phyloP scores from a whole-genome alignment of 2,329 filamentous ascomycete species.

The Fusarium duplospermum region DNA sequence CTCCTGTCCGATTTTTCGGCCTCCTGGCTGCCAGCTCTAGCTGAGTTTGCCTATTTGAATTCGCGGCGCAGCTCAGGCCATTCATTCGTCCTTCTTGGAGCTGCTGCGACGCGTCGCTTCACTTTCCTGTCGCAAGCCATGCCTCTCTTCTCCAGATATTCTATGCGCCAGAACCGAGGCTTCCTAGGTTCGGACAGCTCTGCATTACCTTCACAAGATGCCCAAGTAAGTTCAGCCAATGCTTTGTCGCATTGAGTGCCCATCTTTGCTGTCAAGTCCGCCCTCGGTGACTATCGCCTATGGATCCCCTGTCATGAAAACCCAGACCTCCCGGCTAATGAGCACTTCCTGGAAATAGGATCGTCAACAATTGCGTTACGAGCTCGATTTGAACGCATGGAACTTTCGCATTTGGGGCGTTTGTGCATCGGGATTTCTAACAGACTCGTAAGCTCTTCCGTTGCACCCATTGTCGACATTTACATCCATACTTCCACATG shows the following conservation, averaged over 20 bases:
- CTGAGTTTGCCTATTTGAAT: slow-evolving; percentile 13
- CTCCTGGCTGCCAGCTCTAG: slow-evolving; percentile 7
- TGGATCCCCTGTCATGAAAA: slow-evolving; percentile 19
- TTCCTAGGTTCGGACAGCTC: slow-evolving; percentile 64
- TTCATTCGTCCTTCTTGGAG: slow-evolving; percentile 14
- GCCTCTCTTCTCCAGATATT: slow-evolving; percentile 45
- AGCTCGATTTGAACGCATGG: slow-evolving; percentile 66
- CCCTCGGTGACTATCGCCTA: slow-evolving; percentile 9
- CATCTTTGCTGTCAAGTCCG: not conserved
- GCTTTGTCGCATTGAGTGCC: slow-evolving; percentile 9
- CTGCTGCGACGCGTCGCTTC: slow-evolving; percentile 36
- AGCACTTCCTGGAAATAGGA: slow-evolving; percentile 51
- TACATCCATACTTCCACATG: not conserved
- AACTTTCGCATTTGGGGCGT: slow-evolving; percentile 66
- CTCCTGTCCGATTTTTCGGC: slow-evolving; percentile 7
- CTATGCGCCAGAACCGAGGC: slow-evolving; percentile 57
- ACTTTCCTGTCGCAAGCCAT: slow-evolving; percentile 41
- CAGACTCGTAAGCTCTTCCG: slow-evolving; percentile 59
- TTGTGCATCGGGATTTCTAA: slow-evolving; percentile 65
- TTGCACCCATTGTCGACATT: not conserved
- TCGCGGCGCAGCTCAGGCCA: slow-evolving; percentile 29
- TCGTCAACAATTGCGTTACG: slow-evolving; percentile 63
- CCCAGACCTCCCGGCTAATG: slow-evolving; percentile 23
- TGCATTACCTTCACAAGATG: slow-evolving; percentile 61
- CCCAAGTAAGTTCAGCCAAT: slow-evolving; percentile 55